phyloP scores from a whole-genome alignment of 2,329 filamentous ascomycete species.

The Calonectria hongkongensis region DNA sequence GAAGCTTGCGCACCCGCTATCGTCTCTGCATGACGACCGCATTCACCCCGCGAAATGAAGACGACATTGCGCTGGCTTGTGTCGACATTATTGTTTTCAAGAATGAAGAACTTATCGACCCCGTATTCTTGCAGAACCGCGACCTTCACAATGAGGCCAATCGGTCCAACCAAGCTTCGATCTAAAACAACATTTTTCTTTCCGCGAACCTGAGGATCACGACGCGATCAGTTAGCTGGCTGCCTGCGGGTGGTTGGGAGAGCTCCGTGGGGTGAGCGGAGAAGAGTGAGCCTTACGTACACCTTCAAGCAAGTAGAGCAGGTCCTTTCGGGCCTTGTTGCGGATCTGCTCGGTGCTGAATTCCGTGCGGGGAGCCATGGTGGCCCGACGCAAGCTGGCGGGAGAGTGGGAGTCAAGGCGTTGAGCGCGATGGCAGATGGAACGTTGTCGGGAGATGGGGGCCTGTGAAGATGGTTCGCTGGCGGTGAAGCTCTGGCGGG shows the following conservation, averaged over 20 bases:
- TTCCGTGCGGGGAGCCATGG: constrained; percentile 81
- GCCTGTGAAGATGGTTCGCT: constrained; percentile 33
- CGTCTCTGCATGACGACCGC: constrained; percentile 85
- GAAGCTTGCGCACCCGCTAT: constrained; percentile 84
- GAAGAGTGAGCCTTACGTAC: constrained; percentile 78
- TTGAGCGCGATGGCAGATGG: constrained; percentile 45
- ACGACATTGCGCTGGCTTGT: constrained; percentile 95
- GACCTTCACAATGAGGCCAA: constrained; percentile 95
- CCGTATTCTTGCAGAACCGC: constrained; percentile 97
- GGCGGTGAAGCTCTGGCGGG: constrained; percentile 45
- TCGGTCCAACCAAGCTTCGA: constrained; percentile 89
- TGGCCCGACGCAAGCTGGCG: constrained; percentile 65
- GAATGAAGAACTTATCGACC: constrained; percentile 96
- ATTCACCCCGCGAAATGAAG: constrained; percentile 94
- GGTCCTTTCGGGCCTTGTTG: constrained; percentile 89
- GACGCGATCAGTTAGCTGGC: constrained; percentile 44
- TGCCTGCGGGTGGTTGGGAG: constrained; percentile 42
- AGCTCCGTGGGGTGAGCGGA: constrained; percentile 36
- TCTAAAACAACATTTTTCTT: constrained; percentile 99
- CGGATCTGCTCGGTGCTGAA: constrained; percentile 86
- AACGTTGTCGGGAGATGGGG: constrained; percentile 29
- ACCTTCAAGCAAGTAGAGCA: constrained; percentile 93
- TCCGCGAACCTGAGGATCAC: constrained; percentile 85
- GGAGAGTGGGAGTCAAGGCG: constrained; percentile 38
- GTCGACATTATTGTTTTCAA: constrained; percentile 97